Conservation (phyloP, 345 rosid genomes). For the Bretschneidera sinensis region DNA sequence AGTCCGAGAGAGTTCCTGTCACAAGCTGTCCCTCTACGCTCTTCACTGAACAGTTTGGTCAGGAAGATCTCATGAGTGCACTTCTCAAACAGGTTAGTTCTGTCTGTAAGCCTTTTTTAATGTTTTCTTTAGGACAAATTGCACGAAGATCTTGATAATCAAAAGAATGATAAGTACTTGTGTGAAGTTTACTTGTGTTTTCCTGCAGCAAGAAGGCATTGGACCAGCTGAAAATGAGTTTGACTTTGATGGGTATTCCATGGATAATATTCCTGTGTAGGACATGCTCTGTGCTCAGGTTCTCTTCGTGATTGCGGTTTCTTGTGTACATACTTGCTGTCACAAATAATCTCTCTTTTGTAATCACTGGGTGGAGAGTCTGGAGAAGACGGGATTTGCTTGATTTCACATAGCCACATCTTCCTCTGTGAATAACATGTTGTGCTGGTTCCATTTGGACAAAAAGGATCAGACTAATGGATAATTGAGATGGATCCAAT, state of each 20-base stretch:
- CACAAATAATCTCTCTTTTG: conserved; percentile 18
- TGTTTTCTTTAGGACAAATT: background rate
- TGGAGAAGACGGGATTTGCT: conserved; percentile 8
- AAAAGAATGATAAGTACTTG: background rate
- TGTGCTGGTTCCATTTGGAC: conserved; percentile 17
- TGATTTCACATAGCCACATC: conserved; percentile 18
- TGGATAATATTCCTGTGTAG: conserved; percentile 73
- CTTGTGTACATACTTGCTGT: conserved; percentile 37
- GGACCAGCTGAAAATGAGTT: conserved; percentile 59
- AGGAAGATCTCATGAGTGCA: conserved; percentile 90
- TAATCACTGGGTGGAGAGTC: conserved; percentile 16
- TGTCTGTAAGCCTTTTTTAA: background rate
- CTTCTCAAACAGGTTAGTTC: conserved; percentile 72
- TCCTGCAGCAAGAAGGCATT: conserved; percentile 59
- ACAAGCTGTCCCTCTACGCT: conserved; percentile 24
- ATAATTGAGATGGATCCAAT: conserved; percentile 8
- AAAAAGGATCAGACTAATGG: conserved; percentile 16
- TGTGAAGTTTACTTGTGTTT: conserved; percentile 15
- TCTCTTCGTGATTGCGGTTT: conserved; percentile 13
- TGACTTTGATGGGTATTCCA: conserved; percentile 69
- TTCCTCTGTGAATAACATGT: conserved; percentile 30
- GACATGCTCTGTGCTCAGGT: background rate
- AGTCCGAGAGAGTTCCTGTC: conserved; percentile 61
- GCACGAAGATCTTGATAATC: background rate
- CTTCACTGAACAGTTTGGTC: conserved; percentile 53